Conservation (phyloP, 495 filamentous ascomycete species). For the Daldinia grandis region DNA sequence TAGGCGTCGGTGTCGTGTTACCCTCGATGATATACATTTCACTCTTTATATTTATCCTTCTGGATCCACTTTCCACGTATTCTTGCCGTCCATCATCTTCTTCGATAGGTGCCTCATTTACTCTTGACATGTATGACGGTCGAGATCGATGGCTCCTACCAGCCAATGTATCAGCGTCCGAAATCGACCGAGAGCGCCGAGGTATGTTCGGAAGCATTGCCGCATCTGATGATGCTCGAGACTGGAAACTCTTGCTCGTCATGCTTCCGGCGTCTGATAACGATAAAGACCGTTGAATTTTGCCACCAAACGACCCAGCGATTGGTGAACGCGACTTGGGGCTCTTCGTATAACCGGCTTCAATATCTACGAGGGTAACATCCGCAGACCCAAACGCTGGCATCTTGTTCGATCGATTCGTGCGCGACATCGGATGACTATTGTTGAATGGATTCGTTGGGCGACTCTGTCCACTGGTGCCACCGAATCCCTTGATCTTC, state of each 20-base stretch:
- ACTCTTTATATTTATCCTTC: conserved; percentile 31
- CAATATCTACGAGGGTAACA: conserved; percentile 43
- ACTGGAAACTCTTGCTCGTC: conserved; percentile 11
- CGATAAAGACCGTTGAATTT: conserved; percentile 25
- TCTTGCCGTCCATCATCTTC: conserved; percentile 25
- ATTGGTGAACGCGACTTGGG: conserved; percentile 9
- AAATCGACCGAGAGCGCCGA: conserved; percentile 30
- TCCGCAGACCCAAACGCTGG: conserved; percentile 42
- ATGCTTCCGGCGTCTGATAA: conserved; percentile 27
- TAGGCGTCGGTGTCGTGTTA: conserved; percentile 22
- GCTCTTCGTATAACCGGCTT: conserved; percentile 23
- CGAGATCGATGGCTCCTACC: conserved; percentile 27
- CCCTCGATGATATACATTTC: conserved; percentile 42
- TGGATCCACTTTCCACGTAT: neutral
- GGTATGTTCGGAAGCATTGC: conserved; percentile 7
- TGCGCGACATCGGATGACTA: conserved; percentile 34
- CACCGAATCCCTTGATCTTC: conserved; percentile 47
- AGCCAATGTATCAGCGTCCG: conserved; percentile 22
- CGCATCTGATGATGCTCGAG: conserved; percentile 28
- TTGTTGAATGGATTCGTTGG: conserved; percentile 20
- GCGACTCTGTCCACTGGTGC: conserved; percentile 40
- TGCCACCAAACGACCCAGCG: conserved; percentile 15
- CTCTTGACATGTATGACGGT: conserved; percentile 35
- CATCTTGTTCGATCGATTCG: conserved; percentile 36
- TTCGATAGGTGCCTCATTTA: conserved; percentile 36